Evolutionary conservation across 139 green algal genomes (phyloP).

Genomic region (Raphidocelis subcapitata): DNA sequence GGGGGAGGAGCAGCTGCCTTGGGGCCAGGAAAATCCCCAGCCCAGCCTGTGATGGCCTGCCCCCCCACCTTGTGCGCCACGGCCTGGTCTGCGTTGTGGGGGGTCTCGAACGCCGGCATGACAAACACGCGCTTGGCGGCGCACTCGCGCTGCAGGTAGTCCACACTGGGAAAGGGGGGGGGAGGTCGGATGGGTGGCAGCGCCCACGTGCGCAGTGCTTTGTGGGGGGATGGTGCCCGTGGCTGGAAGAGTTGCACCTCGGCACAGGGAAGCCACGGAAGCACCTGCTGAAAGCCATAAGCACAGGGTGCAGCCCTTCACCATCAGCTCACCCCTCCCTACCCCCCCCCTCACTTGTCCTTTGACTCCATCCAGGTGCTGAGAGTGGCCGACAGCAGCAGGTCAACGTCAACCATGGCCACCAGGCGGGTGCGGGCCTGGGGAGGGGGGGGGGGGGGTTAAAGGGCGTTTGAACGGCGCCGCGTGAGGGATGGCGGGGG

Average conservation of each 20-base stretch:
- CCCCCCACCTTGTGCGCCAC: slow-evolving; percentile 2
- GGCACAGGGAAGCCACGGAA: neutral
- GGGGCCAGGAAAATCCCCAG: no score
- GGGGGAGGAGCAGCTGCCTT: no score
- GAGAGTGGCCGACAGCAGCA: slow-evolving; percentile 3
- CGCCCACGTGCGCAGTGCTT: neutral
- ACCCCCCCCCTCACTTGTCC: slow-evolving; percentile 6
- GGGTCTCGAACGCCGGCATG: slow-evolving; percentile 22
- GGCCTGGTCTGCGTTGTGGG: neutral
- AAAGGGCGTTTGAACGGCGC: no score
- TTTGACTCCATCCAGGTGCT: neutral
- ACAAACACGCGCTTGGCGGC: slow-evolving; percentile 16
- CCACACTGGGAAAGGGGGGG: neutral
- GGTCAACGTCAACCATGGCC: slow-evolving; percentile 22
- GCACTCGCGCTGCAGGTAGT: slow-evolving; percentile 3
- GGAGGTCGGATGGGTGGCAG: neutral
- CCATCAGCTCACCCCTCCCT: neutral
- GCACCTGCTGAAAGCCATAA: neutral
- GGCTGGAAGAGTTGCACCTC: neutral
- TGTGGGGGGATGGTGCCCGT: neutral
- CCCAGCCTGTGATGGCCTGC: no score
- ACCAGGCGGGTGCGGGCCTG: slow-evolving; percentile 11
- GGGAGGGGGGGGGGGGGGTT: no score
- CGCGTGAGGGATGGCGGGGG: no score
- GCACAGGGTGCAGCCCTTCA: neutral